A percentile compares a stretch with the other conserved stretches of the same genome.
Evolutionary conservation across 306 rosid genomes (phyloP).

Genomic region (Medicago arabica): DNA sequence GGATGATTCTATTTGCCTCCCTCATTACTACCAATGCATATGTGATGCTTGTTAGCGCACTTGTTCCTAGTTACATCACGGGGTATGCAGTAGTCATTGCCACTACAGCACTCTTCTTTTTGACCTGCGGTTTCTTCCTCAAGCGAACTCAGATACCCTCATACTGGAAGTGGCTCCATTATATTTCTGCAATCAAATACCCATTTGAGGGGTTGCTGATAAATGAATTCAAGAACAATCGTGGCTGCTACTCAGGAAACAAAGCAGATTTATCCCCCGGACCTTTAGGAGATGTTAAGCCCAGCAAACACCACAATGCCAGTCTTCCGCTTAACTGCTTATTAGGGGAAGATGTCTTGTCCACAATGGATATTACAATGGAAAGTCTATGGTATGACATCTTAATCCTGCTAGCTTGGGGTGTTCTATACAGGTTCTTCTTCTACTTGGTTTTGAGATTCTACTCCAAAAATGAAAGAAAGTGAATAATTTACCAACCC

Average conservation of each 20-base stretch:
- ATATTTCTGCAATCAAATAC: conserved; percentile 86
- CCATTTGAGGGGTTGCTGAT: conserved; percentile 85
- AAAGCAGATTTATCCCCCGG: conserved; percentile 65
- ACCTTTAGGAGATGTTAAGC: conserved; percentile 61
- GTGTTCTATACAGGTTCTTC: conserved; percentile 76
- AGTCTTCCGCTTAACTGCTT: conserved; percentile 43
- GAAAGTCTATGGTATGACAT: conserved; percentile 64
- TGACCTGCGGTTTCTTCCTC: conserved; percentile 87
- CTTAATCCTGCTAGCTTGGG: conserved; percentile 83
- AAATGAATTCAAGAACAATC: conserved; percentile 70
- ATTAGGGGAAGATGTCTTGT: conserved; percentile 71
- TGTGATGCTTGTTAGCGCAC: conserved; percentile 91
- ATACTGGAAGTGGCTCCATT: conserved; percentile 89
- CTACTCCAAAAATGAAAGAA: conserved; percentile 87
- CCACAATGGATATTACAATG: conserved; percentile 60
- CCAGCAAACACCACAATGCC: conserved; percentile 45
- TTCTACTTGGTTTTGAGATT: conserved; percentile 90
- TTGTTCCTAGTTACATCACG: conserved; percentile 91
- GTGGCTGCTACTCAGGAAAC: conserved; percentile 63
- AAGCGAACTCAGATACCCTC: conserved; percentile 61
- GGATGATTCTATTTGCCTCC: conserved; percentile 78
- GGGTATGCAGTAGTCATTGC: conserved; percentile 94
- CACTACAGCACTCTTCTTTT: conserved; percentile 89
- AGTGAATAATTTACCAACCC: conserved; percentile 46
- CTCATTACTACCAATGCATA: conserved; percentile 87